Conservation (phyloP, 2,329 filamentous ascomycete species). For the Pseudonectria foliicola region DNA sequence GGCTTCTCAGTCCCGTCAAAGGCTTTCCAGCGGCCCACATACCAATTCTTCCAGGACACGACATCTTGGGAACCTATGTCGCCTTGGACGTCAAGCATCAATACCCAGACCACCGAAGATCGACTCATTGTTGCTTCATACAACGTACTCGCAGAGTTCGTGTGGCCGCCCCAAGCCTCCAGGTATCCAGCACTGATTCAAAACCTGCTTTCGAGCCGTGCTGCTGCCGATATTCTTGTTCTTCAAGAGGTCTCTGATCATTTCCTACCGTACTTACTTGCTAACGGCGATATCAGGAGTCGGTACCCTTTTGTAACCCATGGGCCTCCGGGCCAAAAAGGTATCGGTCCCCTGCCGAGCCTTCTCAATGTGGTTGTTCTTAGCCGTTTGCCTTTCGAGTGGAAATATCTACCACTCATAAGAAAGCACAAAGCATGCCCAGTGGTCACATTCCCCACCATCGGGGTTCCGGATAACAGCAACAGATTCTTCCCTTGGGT, state of each 20-base stretch:
- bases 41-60: constrained; percentile 3
- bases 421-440: constrained; percentile 52
- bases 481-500: constrained; percentile 32
- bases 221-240: constrained; percentile 40
- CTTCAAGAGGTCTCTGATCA: constrained; percentile 60
- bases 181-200: constrained; percentile 37
- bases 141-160: constrained; percentile 46
- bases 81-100: not conserved
- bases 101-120: constrained; percentile 3
- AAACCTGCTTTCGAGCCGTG: constrained; percentile 36
- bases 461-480: constrained; percentile 6
- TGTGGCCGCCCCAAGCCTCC: constrained; percentile 34
- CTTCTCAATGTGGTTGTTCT: constrained; percentile 55
- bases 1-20: not conserved
- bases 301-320: constrained; percentile 51
- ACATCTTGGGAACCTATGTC: constrained; percentile 5
- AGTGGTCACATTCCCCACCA: constrained; percentile 35
- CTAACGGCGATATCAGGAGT: constrained; percentile 34
- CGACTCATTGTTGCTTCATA: constrained; percentile 41
- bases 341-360: constrained; percentile 49
- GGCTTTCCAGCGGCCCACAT: constrained; percentile 5
- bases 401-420: constrained; percentile 46
- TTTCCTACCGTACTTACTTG: constrained; percentile 51
- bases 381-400: constrained; percentile 47
- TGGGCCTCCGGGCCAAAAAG: constrained; percentile 44